Evolutionary conservation across 371 early-diverging fungal species (phyloP).

Genomic region (Entomophthora muscae): DNA sequence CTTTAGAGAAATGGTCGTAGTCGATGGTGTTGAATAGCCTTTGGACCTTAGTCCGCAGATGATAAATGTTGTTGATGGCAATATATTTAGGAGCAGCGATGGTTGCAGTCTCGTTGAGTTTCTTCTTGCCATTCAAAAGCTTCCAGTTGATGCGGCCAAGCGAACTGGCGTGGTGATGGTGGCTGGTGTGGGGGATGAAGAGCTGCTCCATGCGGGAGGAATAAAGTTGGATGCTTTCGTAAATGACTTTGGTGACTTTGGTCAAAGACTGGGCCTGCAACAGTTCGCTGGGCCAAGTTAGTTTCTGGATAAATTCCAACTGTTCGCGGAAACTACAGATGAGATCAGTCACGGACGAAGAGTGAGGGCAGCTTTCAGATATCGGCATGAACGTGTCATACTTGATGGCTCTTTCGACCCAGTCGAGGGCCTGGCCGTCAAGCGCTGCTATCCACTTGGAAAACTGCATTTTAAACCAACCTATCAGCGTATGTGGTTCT

Average conservation of each 20-base stretch:
- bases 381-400: conserved; percentile 27
- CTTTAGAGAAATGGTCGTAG: conserved; percentile 22
- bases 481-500: background rate
- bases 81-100: conserved; percentile 25
- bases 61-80: conserved; percentile 16
- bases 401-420: conserved; percentile 2
- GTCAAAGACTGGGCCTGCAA: conserved; percentile 47
- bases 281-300: conserved; percentile 58
- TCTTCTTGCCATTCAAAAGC: background rate
- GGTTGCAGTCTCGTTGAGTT: background rate
- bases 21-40: background rate
- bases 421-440: background rate
- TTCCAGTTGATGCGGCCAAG: background rate
- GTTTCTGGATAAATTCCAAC: conserved; percentile 36
- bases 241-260: conserved; percentile 39
- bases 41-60: background rate
- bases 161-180: too few species aligned
- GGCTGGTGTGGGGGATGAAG: background rate
- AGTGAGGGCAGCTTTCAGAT: conserved; percentile 41
- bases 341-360: conserved; percentile 63
- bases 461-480: conserved; percentile 3
- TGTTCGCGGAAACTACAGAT: conserved; percentile 59
- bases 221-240: background rate
- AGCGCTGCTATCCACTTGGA: conserved; percentile 1
- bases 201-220: background rate